These are phyloP conservation scores for Rhytidiadelphus loreus DNA, from an alignment of 225 moss, liverwort and hornwort species.

Conservation along the genomic window DNA sequence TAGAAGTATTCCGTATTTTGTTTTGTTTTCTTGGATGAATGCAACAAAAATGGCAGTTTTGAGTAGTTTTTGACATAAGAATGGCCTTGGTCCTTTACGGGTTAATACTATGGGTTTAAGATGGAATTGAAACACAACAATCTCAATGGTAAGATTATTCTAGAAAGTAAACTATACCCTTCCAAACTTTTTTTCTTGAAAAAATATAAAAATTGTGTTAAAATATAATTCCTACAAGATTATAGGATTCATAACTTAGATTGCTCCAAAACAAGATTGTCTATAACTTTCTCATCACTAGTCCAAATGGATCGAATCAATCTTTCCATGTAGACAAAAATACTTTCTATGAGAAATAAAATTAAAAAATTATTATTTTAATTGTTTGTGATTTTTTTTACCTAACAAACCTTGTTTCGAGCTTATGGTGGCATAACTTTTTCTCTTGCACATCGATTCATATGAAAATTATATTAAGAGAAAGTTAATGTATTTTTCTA, in stretches of 20 bases:
- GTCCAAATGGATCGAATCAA: background rate
- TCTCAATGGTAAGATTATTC: background rate
- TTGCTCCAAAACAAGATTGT: background rate
- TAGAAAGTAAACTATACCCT: background rate
- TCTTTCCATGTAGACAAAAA: too few relatives aligned
- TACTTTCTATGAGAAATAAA: background rate
- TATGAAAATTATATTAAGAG: background rate
- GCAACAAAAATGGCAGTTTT: too few relatives aligned
- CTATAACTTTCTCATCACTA: background rate
- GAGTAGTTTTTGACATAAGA: too few relatives aligned
- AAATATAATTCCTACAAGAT: background rate
- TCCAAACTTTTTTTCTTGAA: background rate
- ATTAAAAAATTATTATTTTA: background rate
- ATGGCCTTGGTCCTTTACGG: too few relatives aligned
- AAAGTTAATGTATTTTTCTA: background rate
- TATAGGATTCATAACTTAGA: too few relatives aligned
- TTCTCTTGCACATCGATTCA: accelerated
- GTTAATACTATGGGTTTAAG: too few relatives aligned
- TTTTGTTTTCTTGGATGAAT: too few relatives aligned
- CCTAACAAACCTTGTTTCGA: accelerated
- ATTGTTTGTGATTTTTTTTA: background rate
- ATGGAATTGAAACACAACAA: background rate
- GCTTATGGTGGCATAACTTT: accelerated
- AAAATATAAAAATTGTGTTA: background rate
- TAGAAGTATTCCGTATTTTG: too few relatives aligned